These are phyloP conservation scores for Ammopiptanthus mongolicus DNA, from an alignment of 306 rosid species.

Conservation along the genomic window DNA sequence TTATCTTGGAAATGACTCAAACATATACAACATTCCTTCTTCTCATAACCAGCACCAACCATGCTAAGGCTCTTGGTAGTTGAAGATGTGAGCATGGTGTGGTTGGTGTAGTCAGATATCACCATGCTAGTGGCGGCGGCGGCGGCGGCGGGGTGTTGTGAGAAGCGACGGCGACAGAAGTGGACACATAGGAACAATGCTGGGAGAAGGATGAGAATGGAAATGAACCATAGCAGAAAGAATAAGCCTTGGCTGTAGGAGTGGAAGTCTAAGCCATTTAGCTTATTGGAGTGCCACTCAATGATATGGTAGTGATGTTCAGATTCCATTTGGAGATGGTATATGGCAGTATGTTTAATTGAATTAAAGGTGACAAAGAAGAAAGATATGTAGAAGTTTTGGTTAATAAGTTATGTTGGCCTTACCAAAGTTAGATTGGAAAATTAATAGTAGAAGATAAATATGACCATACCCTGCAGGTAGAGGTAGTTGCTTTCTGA, in stretches of 20 bases:
- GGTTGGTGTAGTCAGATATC: neutral
- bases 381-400: neutral
- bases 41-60: neutral
- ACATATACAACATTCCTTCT: constrained; percentile 44
- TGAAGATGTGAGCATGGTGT: neutral
- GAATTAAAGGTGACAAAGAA: neutral
- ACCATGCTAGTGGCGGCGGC: neutral
- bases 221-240: constrained; percentile 17
- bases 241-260: constrained; percentile 7
- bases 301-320: constrained; percentile 2
- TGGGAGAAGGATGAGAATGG: constrained; percentile 7
- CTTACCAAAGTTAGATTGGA: neutral
- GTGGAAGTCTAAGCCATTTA: constrained; percentile 15
- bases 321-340: neutral
- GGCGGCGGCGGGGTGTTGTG: neutral
- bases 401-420: neutral
- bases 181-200: constrained; percentile 17
- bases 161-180: constrained; percentile 4
- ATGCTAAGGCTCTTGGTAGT: neutral
- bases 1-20: constrained; percentile 28
- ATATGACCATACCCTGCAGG: constrained; percentile 10
- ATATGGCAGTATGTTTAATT: neutral
- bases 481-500: neutral
- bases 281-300: constrained; percentile 18
- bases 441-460: constrained; percentile 9